phyloP scores from a whole-genome alignment of 2,329 filamentous ascomycete genomes.

The Hypocrella siamensis region DNA sequence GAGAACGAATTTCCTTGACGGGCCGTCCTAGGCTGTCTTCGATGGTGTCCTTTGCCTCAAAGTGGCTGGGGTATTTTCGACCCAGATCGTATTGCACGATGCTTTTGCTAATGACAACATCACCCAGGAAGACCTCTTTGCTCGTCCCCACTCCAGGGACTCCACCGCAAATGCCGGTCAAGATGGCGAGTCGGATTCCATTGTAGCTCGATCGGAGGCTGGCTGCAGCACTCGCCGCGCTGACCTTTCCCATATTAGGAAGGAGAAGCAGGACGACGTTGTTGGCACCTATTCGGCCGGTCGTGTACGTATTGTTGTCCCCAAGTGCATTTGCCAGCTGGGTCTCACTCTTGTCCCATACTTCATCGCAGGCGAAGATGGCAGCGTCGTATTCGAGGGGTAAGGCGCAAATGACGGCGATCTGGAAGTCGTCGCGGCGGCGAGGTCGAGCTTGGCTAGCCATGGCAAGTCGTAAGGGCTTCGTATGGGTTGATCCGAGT shows the following conservation, averaged over 20 bases:
- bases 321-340: not conserved
- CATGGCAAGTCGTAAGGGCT: too few species aligned
- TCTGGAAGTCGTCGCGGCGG: constrained; percentile 1
- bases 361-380: constrained; percentile 2
- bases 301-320: constrained; percentile 11
- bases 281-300: constrained; percentile 6
- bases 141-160: constrained; percentile 5
- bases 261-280: constrained; percentile 9
- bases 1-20: not conserved
- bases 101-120: constrained; percentile 10
- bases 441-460: too few species aligned
- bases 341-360: constrained; percentile 7
- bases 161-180: not conserved
- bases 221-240: constrained; percentile 7
- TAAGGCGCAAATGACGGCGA: not conserved
- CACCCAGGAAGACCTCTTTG: constrained; percentile 8
- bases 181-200: not conserved
- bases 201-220: constrained; percentile 12
- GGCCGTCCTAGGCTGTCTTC: not conserved
- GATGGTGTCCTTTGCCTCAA: constrained; percentile 7
- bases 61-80: constrained; percentile 4
- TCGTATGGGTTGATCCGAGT: too few species aligned
- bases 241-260: constrained; percentile 4
- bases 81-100: constrained; percentile 9
- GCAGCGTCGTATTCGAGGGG: constrained; percentile 4